These are phyloP conservation scores for rapeseed (Brassica napus) DNA, from an alignment of 345 rosid species.

Conservation along the genomic window DNA sequence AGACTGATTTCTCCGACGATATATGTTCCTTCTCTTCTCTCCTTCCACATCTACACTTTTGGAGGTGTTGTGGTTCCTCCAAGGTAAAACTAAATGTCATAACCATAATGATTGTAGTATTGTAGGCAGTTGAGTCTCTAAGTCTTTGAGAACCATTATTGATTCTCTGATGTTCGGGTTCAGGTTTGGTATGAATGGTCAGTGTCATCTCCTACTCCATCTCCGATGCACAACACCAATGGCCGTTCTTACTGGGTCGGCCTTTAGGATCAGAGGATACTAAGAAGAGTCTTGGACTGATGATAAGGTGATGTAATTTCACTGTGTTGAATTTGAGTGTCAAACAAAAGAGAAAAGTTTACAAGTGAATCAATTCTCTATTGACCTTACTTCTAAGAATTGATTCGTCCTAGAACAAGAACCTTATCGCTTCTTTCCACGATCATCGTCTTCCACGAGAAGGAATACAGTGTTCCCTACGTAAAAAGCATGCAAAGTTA, in stretches of 20 bases:
- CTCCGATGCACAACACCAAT: conserved; percentile 83
- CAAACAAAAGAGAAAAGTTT: not conserved
- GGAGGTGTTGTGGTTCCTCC: conserved; percentile 82
- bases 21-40: conserved; percentile 71
- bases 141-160: not conserved
- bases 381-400: not conserved
- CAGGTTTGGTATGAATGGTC: conserved; percentile 99
- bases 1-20: conserved; percentile 75
- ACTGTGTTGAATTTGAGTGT: conserved; percentile 27
- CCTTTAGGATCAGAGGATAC: conserved; percentile 46
- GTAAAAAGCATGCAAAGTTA: no score
- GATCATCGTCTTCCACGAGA: no score
- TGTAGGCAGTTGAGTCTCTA: not conserved
- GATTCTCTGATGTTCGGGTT: not conserved
- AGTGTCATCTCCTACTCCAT: conserved; percentile 60
- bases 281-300: not conserved
- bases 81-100: conserved; percentile 54
- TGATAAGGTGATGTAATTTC: conserved; percentile 10
- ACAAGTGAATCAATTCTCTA: conserved; percentile 21
- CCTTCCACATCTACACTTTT: conserved; percentile 74
- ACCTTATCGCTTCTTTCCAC: no score
- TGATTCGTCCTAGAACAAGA: no score
- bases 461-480: no score
- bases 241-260: conserved; percentile 99
- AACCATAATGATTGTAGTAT: not conserved